Evolutionary conservation across 208 protist genomes (phyloP), one percentile per base, ranked within the genome.

Genomic region (Acanthamoeba quina): DNA sequence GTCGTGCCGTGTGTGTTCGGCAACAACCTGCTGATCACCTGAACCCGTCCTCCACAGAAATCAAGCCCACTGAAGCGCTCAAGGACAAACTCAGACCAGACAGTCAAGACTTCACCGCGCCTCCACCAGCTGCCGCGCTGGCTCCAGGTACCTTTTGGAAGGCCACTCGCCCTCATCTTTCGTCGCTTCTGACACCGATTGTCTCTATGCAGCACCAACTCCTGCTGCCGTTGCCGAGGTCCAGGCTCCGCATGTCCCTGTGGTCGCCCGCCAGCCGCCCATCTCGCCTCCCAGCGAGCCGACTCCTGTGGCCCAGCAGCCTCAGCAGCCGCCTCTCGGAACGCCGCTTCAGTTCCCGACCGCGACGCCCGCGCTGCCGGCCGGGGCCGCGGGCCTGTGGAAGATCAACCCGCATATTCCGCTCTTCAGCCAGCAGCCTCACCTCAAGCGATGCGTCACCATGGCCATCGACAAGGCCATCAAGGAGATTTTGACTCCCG

Each of bases 401-500:
- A 83, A 70, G 49, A 80, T 94, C n/a, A 94, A 74, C 41, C 92
- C 76, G 31, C 92, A 94, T 26, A 88, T 90, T 29, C 58, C 80
- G 49, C 68, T 90, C 31, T 94, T 94, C 60, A 88, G 54, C 54
- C 82, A 94, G 80, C 80, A 90, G 37, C 76, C 80, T 66, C 92
- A 90, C 47, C 64, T 94, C 31, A 88, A 94, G 68, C 49, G 58
- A 58, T 90, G 76, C 29, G 60, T 94, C 9, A 62, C 90, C 34
- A 56, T 94, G 44, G 92, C 92, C 2, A 94, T 90, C 47, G 80
- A 94, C 80, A 88, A 76, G 72, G 92, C 92, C n/a, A 94, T 94
- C 82, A 88, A 94, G 62, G 92, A 94, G 78, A 98, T 98, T 83
- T 97, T 98, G 78, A 83, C 29, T 56, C 96, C 96, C 24, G 97